Conservation (phyloP, 495 filamentous ascomycete genomes). For the Terfezia claveryi region DNA sequence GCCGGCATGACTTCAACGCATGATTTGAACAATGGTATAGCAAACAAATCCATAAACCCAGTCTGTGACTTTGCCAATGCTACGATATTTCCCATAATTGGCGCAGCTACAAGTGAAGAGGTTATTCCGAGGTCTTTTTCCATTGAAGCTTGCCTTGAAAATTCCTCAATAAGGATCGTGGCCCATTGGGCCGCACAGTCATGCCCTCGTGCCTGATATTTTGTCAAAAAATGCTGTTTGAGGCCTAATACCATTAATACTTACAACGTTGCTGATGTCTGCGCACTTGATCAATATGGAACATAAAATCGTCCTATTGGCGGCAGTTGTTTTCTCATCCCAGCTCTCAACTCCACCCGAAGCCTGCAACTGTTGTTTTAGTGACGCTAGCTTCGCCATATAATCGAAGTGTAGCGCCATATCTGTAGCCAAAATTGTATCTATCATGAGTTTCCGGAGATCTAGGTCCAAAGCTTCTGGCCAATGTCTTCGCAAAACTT, state of each 20-base stretch:
- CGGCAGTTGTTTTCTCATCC: slow-evolving; percentile 43
- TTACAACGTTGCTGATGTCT: slow-evolving; percentile 93
- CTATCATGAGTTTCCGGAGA: slow-evolving; percentile 79
- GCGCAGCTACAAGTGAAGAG: slow-evolving; percentile 65
- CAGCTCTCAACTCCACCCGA: slow-evolving; percentile 42
- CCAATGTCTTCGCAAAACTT: slow-evolving; percentile 88
- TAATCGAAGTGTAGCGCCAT: slow-evolving; percentile 95
- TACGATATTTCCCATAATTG: slow-evolving; percentile 55
- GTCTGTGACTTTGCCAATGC: slow-evolving; percentile 77
- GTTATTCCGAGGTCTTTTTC: slow-evolving; percentile 68
- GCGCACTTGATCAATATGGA: slow-evolving; percentile 91
- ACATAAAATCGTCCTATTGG: slow-evolving; percentile 58
- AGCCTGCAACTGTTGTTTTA: slow-evolving; percentile 53
- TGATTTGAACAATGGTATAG: slow-evolving; percentile 68
- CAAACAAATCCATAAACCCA: slow-evolving; percentile 90
- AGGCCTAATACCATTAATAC: slow-evolving; percentile 14
- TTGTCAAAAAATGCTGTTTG: slow-evolving; percentile 14
- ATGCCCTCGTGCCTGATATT: slow-evolving; percentile 50
- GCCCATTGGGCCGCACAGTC: slow-evolving; percentile 71
- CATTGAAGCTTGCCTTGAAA: slow-evolving; percentile 78
- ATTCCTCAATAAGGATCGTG: slow-evolving; percentile 75
- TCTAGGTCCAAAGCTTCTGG: slow-evolving; percentile 45
- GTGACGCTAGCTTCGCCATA: slow-evolving; percentile 56
- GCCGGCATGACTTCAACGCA: slow-evolving; percentile 63
- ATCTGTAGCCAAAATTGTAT: slow-evolving; percentile 83